These are phyloP conservation scores for Phytophthora crassamura DNA, from an alignment of 352 stramenopile genomes.

Conservation along the genomic window DNA sequence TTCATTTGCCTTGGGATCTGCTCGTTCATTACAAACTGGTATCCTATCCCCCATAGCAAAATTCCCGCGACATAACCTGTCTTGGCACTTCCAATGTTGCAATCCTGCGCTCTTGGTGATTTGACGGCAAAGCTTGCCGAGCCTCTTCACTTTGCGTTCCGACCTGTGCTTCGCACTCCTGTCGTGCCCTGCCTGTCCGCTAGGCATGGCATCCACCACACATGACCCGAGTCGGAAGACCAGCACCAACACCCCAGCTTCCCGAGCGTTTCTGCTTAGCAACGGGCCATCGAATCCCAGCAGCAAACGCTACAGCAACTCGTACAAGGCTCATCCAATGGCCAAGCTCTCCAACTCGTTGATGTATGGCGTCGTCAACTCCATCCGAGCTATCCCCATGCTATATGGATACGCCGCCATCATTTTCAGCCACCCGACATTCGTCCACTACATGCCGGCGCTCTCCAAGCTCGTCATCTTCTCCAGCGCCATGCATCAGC, in stretches of 20 bases:
- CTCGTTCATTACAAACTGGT: constrained; percentile 21
- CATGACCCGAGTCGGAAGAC: constrained; percentile 29
- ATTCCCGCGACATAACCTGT: constrained; percentile 26
- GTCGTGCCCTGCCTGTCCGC: neutral
- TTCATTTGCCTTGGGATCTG: constrained; percentile 26
- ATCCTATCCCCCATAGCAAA: constrained; percentile 27
- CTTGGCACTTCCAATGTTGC: constrained; percentile 18
- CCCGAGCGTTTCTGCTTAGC: constrained; percentile 30
- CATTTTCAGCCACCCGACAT: constrained; percentile 94
- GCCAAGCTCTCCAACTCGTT: constrained; percentile 65
- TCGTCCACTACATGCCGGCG: constrained; percentile 82
- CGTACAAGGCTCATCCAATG: constrained; percentile 12
- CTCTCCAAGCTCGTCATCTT: constrained; percentile 96
- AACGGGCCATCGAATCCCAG: constrained; percentile 14
- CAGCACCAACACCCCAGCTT: constrained; percentile 8
- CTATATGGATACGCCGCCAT: constrained; percentile 96
- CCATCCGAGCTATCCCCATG: constrained; percentile 92
- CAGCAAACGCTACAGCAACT: constrained; percentile 8
- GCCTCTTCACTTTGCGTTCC: constrained; percentile 26
- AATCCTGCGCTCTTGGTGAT: constrained; percentile 24
- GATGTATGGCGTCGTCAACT: constrained; percentile 91
- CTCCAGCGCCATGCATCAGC: constrained; percentile 95
- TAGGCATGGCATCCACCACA: constrained; percentile 29
- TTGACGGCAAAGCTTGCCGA: constrained; percentile 12
- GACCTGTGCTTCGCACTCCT: constrained; percentile 5